A percentile compares a stretch with the other conserved stretches of the same genome.
Conservation (phyloP, 441 rosid species). For the Erodium moschatum region DNA sequence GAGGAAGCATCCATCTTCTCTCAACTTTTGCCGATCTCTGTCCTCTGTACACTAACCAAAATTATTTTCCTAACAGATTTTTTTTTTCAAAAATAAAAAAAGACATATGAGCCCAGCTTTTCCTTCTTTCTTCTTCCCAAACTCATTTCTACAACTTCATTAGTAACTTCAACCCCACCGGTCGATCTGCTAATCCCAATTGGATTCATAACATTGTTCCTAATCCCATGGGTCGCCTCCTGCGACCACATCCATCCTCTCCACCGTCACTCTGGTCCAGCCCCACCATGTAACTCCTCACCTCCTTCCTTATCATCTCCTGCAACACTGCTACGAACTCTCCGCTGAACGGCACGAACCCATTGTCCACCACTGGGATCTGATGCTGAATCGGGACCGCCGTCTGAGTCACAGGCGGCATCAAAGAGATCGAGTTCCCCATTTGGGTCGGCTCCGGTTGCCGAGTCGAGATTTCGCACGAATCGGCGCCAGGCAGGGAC, state of each 20-base stretch:
- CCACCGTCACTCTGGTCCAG: slow-evolving; percentile 28
- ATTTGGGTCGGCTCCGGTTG: neutral
- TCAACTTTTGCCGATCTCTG: slow-evolving; percentile 6
- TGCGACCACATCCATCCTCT: slow-evolving; percentile 23
- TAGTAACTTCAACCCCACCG: slow-evolving; percentile 23
- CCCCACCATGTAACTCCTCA: slow-evolving; percentile 49
- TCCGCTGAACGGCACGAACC: slow-evolving; percentile 28
- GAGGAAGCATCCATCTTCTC: neutral
- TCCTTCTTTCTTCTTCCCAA: neutral
- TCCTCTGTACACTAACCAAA: slow-evolving; percentile 59
- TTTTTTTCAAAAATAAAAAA: slow-evolving; percentile 21
- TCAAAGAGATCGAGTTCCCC: neutral
- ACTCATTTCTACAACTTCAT: slow-evolving; percentile 3
- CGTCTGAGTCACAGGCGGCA: neutral
- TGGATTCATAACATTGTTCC: slow-evolving; percentile 52
- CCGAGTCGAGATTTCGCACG: slow-evolving; percentile 32
- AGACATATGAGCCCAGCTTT: slow-evolving; percentile 13
- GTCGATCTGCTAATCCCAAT: slow-evolving; percentile 27
- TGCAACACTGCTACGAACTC: slow-evolving; percentile 59
- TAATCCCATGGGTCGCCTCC: slow-evolving; percentile 37
- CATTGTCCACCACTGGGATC: neutral
- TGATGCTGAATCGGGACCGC: neutral
- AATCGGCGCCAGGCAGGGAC: slow-evolving; percentile 39
- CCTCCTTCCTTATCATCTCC: slow-evolving; percentile 55
- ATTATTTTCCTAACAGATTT: slow-evolving; percentile 35